Conservation (phyloP, 2,329 filamentous ascomycete species). For the Ambrosiella xylebori region DNA sequence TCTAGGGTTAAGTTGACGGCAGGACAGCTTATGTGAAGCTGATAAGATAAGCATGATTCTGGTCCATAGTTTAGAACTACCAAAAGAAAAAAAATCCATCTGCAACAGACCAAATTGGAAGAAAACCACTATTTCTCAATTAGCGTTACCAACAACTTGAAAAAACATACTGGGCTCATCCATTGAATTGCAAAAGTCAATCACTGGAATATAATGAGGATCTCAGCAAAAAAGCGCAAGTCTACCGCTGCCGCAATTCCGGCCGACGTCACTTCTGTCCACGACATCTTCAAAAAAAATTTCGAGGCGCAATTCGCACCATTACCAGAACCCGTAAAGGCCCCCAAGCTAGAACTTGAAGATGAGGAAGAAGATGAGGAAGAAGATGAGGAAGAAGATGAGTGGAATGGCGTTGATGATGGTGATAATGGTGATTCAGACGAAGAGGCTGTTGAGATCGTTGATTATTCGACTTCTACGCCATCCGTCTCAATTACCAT, state of each 20-base stretch:
- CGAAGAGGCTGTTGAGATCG: slow-evolving; percentile 33
- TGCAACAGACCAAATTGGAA: not conserved
- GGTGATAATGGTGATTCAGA: slow-evolving; percentile 15
- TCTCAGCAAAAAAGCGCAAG: slow-evolving; percentile 32
- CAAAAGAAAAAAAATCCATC: slow-evolving; percentile 6
- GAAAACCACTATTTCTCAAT: not conserved
- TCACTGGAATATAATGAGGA: slow-evolving; percentile 22
- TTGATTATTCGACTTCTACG: slow-evolving; percentile 37
- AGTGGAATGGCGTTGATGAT: slow-evolving; percentile 14
- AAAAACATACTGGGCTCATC: not conserved
- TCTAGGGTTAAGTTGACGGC: not conserved
- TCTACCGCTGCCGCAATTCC: slow-evolving; percentile 14
- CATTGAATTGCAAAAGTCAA: not conserved
- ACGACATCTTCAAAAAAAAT: slow-evolving; percentile 62
- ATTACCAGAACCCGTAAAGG: slow-evolving; percentile 27
- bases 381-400: slow-evolving; percentile 17
- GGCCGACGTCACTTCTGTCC: slow-evolving; percentile 33
- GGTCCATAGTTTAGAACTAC: not conserved
- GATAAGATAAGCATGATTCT: slow-evolving; percentile 9
- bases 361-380: slow-evolving; percentile 17
- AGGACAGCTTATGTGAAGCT: not conserved
- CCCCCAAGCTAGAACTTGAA: slow-evolving; percentile 17
- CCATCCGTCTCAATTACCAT: slow-evolving; percentile 26
- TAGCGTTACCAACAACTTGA: not conserved
- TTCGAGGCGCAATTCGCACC: slow-evolving; percentile 84